Evolutionary conservation across 257 asterid genomes (phyloP).

Genomic region (Hygrophila difformis): DNA sequence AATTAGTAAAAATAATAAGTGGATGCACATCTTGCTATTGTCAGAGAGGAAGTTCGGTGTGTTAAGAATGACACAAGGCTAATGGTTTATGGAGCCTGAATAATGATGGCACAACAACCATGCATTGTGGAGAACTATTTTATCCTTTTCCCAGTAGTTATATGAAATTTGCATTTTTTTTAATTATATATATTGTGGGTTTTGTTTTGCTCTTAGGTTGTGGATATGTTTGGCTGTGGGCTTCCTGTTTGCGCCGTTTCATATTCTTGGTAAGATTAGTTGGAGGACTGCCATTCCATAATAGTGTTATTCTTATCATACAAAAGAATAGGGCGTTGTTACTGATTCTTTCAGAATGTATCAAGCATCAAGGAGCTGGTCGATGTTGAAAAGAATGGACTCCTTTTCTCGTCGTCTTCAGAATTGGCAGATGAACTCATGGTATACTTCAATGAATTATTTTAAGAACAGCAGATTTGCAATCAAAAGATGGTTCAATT

Average conservation of each 20-base stretch:
- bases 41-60: too few species aligned
- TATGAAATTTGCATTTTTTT: constrained; percentile 6
- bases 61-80: too few species aligned
- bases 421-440: constrained; percentile 88
- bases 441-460: constrained; percentile 35
- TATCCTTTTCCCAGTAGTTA: neutral
- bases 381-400: constrained; percentile 77
- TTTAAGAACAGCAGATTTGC: constrained; percentile 10
- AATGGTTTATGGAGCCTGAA: too few species aligned
- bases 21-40: too few species aligned
- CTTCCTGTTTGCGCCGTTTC: constrained; percentile 96
- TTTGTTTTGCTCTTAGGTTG: too few species aligned
- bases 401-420: constrained; percentile 83
- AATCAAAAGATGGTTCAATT: too few species aligned
- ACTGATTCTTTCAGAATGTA: constrained; percentile 17
- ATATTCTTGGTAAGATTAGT: constrained; percentile 71
- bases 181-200: too few species aligned
- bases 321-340: neutral
- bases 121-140: too few species aligned
- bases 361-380: constrained; percentile 85
- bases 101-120: too few species aligned
- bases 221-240: constrained; percentile 98
- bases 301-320: neutral
- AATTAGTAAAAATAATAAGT: too few species aligned
- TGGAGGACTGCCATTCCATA: neutral